Conservation (phyloP, 2,329 filamentous ascomycete species). For the Fusarium transvaalense region DNA sequence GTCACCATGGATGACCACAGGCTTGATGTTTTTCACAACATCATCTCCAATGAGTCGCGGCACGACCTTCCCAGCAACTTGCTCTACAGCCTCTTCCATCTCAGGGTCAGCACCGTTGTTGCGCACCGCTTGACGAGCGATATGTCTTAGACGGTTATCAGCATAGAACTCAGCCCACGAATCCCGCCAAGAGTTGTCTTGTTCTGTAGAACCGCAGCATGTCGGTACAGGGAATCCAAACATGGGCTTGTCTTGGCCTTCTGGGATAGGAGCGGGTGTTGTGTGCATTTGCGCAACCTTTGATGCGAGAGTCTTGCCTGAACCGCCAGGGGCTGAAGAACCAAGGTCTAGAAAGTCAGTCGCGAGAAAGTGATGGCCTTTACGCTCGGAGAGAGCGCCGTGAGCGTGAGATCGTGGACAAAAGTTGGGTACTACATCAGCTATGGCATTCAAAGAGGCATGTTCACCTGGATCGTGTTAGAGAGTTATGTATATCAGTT, state of each 20-base stretch:
- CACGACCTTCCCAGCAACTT: conserved; percentile 73
- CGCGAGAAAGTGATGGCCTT: conserved; percentile 68
- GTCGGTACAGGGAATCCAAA: conserved; percentile 90
- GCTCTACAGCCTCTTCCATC: conserved; percentile 73
- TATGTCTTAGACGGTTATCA: conserved; percentile 76
- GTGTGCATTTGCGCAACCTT: conserved; percentile 85
- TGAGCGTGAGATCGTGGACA: conserved; percentile 82
- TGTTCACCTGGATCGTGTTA: conserved; percentile 73
- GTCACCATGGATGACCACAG: conserved; percentile 90
- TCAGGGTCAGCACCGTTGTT: conserved; percentile 75
- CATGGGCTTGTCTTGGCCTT: conserved; percentile 68
- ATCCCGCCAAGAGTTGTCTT: conserved; percentile 79
- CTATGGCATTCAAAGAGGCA: conserved; percentile 84
- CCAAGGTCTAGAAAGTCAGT: conserved; percentile 85
- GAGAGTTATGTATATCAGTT: conserved; percentile 9
- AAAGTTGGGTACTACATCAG: conserved; percentile 76
- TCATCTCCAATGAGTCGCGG: conserved; percentile 79
- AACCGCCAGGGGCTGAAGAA: conserved; percentile 56
- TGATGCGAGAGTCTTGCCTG: conserved; percentile 72
- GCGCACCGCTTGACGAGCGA: conserved; percentile 68
- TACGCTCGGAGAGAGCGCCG: conserved; percentile 69
- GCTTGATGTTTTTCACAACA: conserved; percentile 73
- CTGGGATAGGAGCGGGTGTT: conserved; percentile 75
- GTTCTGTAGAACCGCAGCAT: conserved; percentile 86
- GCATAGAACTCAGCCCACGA: conserved; percentile 92